Conservation (phyloP, 495 filamentous ascomycete species). For the Tuber indicum region DNA sequence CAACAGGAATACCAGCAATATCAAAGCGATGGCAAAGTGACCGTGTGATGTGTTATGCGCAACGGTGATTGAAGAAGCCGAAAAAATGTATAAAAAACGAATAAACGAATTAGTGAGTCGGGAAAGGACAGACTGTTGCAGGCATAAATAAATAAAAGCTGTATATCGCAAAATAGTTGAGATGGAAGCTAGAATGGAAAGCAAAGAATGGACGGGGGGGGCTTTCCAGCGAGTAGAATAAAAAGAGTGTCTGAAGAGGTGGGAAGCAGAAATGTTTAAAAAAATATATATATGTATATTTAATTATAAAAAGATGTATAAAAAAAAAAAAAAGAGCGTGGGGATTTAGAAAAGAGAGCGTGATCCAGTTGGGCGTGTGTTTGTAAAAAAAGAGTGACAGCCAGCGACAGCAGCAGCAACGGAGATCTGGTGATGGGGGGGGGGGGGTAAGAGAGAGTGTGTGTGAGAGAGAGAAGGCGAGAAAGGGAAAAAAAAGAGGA, state of each 20-base stretch:
- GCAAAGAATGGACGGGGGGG: constrained; percentile 18
- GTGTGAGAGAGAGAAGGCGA: not conserved
- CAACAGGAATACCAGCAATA: not conserved
- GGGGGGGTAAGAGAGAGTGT: not conserved
- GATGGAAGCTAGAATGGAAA: constrained; percentile 5
- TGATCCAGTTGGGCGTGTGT: not conserved
- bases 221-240: not conserved
- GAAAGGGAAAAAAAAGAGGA: constrained; percentile 1
- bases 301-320: not conserved
- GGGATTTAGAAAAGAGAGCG: constrained; percentile 9
- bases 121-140: constrained; percentile 21
- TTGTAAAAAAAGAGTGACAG: not conserved
- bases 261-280: constrained; percentile 9
- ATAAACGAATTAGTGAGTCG: constrained; percentile 6
- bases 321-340: constrained; percentile 26
- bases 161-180: not conserved
- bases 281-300: constrained; percentile 10
- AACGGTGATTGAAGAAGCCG: constrained; percentile 3
- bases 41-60: not conserved
- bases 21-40: not conserved
- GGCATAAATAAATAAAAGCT: constrained; percentile 12
- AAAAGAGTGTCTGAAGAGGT: not conserved
- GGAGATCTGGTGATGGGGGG: constrained; percentile 10
- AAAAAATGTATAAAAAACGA: constrained; percentile 10
- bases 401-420: not conserved